These are phyloP conservation scores for Salvia sclarea DNA, from an alignment of 305 asterid species.

Conservation along the genomic window DNA sequence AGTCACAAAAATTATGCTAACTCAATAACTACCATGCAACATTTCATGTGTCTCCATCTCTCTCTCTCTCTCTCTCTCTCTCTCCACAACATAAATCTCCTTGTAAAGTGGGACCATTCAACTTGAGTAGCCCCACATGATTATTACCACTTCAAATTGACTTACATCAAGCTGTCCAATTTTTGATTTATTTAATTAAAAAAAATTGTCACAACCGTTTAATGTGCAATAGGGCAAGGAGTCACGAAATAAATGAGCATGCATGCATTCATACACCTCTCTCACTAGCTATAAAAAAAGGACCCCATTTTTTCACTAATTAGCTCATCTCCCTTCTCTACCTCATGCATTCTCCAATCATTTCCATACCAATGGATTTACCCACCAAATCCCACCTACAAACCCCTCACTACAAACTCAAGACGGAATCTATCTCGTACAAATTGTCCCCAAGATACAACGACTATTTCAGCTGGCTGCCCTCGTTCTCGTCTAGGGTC, in stretches of 20 bases:
- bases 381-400: slow-evolving; percentile 37
- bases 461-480: slow-evolving; percentile 20
- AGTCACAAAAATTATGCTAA: slow-evolving; percentile 18
- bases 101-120: background rate
- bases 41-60: slow-evolving; percentile 22
- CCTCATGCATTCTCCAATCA: background rate
- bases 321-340: slow-evolving; percentile 15
- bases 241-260: slow-evolving; percentile 12
- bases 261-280: slow-evolving; percentile 25
- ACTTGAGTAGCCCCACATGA: slow-evolving; percentile 22
- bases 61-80: background rate
- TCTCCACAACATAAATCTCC: background rate
- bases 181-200: too few species aligned
- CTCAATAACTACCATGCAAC: background rate
- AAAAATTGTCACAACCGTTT: background rate
- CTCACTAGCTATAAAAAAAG: slow-evolving; percentile 14
- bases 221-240: background rate
- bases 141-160: slow-evolving; percentile 13
- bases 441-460: slow-evolving; percentile 36
- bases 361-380: slow-evolving; percentile 45
- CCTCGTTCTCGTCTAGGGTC: slow-evolving; percentile 27
- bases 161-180: background rate
- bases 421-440: slow-evolving; percentile 46
- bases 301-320: background rate
- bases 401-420: slow-evolving; percentile 39